Evolutionary conservation across 768 basidiomycete species (phyloP), one percentile per base, ranked within the genome.

Genomic region (Mrakia blollopis): DNA sequence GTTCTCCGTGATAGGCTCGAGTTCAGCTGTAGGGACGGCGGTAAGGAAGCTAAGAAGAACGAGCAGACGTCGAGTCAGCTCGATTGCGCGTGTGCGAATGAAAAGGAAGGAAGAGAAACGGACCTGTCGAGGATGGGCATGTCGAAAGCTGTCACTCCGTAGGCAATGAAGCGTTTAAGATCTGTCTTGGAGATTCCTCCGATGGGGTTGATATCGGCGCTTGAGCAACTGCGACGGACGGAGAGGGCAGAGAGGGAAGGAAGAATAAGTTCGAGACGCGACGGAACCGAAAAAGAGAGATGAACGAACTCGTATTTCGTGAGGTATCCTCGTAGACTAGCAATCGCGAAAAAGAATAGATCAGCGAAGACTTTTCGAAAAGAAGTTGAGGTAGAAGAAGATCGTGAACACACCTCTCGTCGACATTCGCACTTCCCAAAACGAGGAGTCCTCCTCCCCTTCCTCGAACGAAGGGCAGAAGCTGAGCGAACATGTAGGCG

Each of bases 161-260:
- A 94, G 0, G 89, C 90, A 79, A 99, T 97, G 82, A 98, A 98
- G 80, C 90, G 91, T 86, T 97, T 99, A 76, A 98, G 85, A 83
- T 98, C 97, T 0, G 94, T 94, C 85, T 99, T 98, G 83, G 93
- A 96, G 82, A 99, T 98, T 0, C 92, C 93, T 3, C 97, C 97
- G 78, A 99, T 99, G 3, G 97, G 97, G 83, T 99, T 99, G 81
- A 99, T 89, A 83, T 99, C 97, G 78, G 97, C 97, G 90, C 83
- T 79, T 37, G 82, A 83, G 78, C 83, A 83, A 73, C 80, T 81
- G 44, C 28, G 16, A 52, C 28, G 21, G 44, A 75, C 11, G 23
- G 80, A 85, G 60, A 79, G 91, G 92, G 91, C 10, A 92, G 93
- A 6, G 92, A 96, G 81, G 44, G 30, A 57, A 39, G 67, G 67